These are phyloP conservation scores for Capsicum baccatum DNA, from an alignment of 257 asterid genomes.

Conservation along the genomic window DNA sequence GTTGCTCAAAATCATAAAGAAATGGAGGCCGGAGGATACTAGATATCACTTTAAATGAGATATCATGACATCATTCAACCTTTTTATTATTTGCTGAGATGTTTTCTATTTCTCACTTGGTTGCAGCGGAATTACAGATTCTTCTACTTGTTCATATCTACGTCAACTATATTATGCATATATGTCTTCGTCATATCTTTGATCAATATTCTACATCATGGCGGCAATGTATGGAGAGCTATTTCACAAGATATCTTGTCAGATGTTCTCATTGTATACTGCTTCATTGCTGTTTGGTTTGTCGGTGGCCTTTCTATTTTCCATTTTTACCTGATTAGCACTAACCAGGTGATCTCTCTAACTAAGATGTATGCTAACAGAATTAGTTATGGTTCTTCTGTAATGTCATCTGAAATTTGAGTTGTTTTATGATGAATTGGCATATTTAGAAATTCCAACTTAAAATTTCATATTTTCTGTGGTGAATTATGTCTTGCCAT, in stretches of 20 bases:
- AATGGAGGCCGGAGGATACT: not conserved
- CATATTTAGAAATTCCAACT: not conserved
- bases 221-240: conserved; percentile 59
- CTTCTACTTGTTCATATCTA: conserved; percentile 84
- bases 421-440: conserved; percentile 2
- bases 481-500: conserved; percentile 5
- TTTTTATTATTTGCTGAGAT: not conserved
- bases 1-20: not conserved
- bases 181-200: conserved; percentile 68
- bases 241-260: conserved; percentile 67
- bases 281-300: conserved; percentile 88
- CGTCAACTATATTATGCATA: conserved; percentile 73
- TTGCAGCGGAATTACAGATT: conserved; percentile 90
- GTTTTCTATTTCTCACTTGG: conserved; percentile 22
- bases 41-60: not conserved
- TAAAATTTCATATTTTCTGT: conserved; percentile 14
- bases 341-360: conserved; percentile 52
- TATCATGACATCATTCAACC: not conserved
- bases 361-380: not conserved
- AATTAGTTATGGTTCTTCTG: conserved; percentile 3
- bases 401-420: conserved; percentile 8
- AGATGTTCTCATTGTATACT: conserved; percentile 69
- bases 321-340: conserved; percentile 86
- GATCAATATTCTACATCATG: conserved; percentile 54
- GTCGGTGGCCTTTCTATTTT: conserved; percentile 87